A percentile compares a stretch with the other conserved stretches of the same genome.
Evolutionary conservation across 2,329 filamentous ascomycete species (phyloP).

Genomic region (Remersonia thermophila): DNA sequence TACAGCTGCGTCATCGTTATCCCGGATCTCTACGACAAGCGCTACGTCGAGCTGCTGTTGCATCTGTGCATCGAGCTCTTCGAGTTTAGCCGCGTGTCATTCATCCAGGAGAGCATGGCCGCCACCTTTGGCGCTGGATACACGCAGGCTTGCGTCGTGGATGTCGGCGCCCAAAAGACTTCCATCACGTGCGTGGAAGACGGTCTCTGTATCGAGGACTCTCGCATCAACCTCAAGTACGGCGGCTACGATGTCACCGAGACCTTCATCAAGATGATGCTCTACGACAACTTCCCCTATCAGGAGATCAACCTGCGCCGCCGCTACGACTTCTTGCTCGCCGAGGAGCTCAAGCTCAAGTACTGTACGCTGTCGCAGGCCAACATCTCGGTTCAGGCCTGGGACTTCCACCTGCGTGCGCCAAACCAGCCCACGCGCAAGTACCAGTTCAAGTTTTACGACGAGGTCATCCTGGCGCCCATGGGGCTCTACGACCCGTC

Average conservation of each 20-base stretch:
- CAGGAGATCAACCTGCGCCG: constrained; percentile 82
- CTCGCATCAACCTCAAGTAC: constrained; percentile 86
- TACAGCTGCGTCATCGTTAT: constrained; percentile 97
- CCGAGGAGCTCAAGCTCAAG: constrained; percentile 90
- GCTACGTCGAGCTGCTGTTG: constrained; percentile 73
- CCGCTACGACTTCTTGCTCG: constrained; percentile 83
- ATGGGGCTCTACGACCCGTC: constrained; percentile 88
- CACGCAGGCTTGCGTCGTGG: constrained; percentile 86
- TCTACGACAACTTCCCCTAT: constrained; percentile 92
- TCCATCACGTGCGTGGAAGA: constrained; percentile 96
- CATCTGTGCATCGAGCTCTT: constrained; percentile 82
- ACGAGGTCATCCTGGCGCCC: constrained; percentile 86
- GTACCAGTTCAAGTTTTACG: constrained; percentile 93
- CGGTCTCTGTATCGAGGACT: constrained; percentile 88
- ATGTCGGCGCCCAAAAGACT: constrained; percentile 94
- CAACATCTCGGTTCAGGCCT: constrained; percentile 77
- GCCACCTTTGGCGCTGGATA: constrained; percentile 93
- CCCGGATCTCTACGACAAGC: constrained; percentile 91
- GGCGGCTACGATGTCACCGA: constrained; percentile 89
- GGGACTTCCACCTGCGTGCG: constrained; percentile 81
- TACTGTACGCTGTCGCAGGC: constrained; percentile 85
- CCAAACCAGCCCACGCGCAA: constrained; percentile 82
- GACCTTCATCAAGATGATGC: constrained; percentile 94
- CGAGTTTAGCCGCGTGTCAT: constrained; percentile 77
- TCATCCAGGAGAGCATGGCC: constrained; percentile 92